Base-by-base conservation (phyloP, 768 basidiomycete genomes). In the Tylopilus sp. region DNA sequence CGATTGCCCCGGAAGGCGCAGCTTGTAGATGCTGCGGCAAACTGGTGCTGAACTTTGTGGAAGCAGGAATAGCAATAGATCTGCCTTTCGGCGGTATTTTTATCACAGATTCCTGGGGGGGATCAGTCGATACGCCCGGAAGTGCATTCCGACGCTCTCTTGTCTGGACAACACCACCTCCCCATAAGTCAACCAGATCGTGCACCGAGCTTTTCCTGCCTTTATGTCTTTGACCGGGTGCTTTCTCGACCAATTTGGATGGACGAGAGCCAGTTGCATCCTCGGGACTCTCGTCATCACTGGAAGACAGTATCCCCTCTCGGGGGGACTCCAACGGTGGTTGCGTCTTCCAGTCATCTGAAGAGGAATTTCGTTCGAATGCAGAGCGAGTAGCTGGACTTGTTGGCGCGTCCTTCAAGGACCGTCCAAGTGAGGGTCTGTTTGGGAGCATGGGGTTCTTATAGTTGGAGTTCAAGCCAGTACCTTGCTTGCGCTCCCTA, bases 131-230 rank as follows among this genome's bases (percentile, higher is more conserved):
- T 57, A 63, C 25, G 35, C 48, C 60, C 18, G 56, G 47, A 18
- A 43, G 20, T 18, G 40, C 42, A 52, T 63, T 65, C 28, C 68
- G 71, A 55, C 73, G 78, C 56, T 80, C 78, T 58, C 75, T 79
- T 21, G 63, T 63, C 55, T 66, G 71, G 43, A 59, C 56, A 52
- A 73, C 53, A 13, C 76, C 75, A 7, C 86, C 86, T 38, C 87
- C 87, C 75, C 85, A 91, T 25, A 91, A 66, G 64, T 87, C 86
- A 25, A 91, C 86, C 49, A 91, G 64, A 61, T 92, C 86, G 60
- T 93, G 88, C 21, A 91, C 88, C 12, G 91, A 91, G 60, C 82
- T 85, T 72, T 91, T 88, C 56, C 89, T 72, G 36, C 79, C 74
- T 58, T 68, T 76, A 38, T 69, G 62, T 45, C 66, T 69, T 46